Evolutionary conservation across 805 yeast species (phyloP).

Genomic region (Zygoascus bituminiphila): DNA sequence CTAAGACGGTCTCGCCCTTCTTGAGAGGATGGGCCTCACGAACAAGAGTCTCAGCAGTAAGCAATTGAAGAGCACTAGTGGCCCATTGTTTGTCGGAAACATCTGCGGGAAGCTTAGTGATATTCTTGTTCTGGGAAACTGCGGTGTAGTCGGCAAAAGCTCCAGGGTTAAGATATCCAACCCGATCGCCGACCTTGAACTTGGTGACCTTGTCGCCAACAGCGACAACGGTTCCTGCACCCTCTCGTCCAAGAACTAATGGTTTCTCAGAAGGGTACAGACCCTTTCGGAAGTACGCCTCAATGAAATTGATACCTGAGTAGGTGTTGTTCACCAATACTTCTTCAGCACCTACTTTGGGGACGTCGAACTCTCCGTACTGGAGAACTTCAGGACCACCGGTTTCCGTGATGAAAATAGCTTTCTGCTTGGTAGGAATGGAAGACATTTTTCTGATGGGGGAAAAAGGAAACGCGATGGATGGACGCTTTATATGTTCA

Average conservation of each 20-base stretch:
- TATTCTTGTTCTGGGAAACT: slow-evolving; percentile 22
- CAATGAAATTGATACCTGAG: slow-evolving; percentile 79
- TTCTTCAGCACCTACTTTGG: slow-evolving; percentile 46
- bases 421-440: slow-evolving; percentile 19
- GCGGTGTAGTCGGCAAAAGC: slow-evolving; percentile 65
- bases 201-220: slow-evolving; percentile 50
- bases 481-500: neutral
- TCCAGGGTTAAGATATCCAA: slow-evolving; percentile 44
- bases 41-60: slow-evolving; percentile 70
- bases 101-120: slow-evolving; percentile 43
- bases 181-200: slow-evolving; percentile 59
- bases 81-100: slow-evolving; percentile 43
- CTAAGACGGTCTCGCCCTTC: slow-evolving; percentile 61
- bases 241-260: slow-evolving; percentile 54
- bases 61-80: slow-evolving; percentile 58
- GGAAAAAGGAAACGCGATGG: neutral
- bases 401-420: slow-evolving; percentile 36
- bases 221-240: slow-evolving; percentile 53
- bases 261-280: slow-evolving; percentile 58
- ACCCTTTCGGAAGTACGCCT: slow-evolving; percentile 74
- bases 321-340: slow-evolving; percentile 64
- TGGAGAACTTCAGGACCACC: slow-evolving; percentile 55
- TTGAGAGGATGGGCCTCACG: slow-evolving; percentile 59
- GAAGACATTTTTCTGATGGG: neutral
- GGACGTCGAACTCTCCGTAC: slow-evolving; percentile 52